phyloP scores from a whole-genome alignment of 176 grass and related monocot species.

The Aegilops sharonensis region DNA sequence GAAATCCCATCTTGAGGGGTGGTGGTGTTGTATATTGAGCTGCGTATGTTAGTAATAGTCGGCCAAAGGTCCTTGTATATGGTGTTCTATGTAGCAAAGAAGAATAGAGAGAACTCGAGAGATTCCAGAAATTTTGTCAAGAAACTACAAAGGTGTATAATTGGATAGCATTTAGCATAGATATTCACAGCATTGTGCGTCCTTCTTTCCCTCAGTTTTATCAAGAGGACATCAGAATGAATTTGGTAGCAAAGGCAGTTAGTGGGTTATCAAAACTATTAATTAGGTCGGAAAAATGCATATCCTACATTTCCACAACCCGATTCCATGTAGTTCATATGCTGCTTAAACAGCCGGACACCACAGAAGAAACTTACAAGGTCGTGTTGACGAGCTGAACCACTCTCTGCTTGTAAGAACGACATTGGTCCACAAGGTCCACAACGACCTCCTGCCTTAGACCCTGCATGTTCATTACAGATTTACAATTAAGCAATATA shows the following conservation, averaged over 20 bases:
- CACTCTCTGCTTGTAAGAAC: slow-evolving; percentile 75
- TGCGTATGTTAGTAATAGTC: not conserved
- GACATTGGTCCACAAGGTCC: slow-evolving; percentile 84
- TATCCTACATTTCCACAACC: not conserved
- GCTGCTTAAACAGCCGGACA: not conserved
- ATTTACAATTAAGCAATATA: slow-evolving; percentile 10
- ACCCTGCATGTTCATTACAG: slow-evolving; percentile 52
- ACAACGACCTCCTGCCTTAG: slow-evolving; percentile 80
- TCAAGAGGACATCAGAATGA: not conserved
- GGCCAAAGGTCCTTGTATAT: not conserved
- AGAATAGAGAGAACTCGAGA: not conserved
- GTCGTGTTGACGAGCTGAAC: slow-evolving; percentile 80
- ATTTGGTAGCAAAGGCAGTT: not conserved
- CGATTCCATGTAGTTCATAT: slow-evolving; percentile 5
- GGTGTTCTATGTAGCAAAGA: not conserved
- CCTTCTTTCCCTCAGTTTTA: not conserved
- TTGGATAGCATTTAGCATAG: not conserved
- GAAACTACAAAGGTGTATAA: not conserved
- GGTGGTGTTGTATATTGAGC: not conserved
- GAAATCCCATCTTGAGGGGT: not conserved
- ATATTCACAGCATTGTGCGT: not conserved
- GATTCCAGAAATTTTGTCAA: not conserved
- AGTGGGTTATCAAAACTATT: slow-evolving; percentile 10
- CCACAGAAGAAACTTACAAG: slow-evolving; percentile 49
- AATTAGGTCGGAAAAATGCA: not conserved